Conservation (phyloP, 2,329 filamentous ascomycete genomes). For the Penicillium sp. region DNA sequence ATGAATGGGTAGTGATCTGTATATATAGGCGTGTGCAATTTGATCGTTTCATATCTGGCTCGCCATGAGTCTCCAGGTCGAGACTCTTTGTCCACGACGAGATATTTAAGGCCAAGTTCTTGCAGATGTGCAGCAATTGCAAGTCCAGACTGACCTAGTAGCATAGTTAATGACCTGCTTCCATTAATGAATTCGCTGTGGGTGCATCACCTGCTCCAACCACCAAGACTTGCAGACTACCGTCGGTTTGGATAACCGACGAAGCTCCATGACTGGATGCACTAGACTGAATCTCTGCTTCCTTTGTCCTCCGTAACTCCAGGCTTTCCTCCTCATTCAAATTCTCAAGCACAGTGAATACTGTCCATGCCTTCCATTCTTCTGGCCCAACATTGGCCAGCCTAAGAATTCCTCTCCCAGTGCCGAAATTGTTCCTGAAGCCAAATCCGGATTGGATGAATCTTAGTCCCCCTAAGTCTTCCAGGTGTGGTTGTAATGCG, state of each 20-base stretch:
- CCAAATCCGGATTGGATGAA: constrained; percentile 13
- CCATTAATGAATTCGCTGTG: background rate
- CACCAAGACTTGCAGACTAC: constrained; percentile 3
- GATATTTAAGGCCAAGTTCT: constrained; percentile 8
- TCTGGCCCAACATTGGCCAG: constrained; percentile 8
- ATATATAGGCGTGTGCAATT: constrained; percentile 2
- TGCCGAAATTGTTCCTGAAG: constrained; percentile 7
- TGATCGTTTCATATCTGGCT: constrained; percentile 6
- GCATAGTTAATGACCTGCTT: background rate
- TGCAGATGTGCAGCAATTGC: constrained; percentile 6
- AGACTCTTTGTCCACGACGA: constrained; percentile 10
- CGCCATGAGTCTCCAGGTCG: constrained; percentile 6
- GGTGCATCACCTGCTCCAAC: constrained; percentile 7
- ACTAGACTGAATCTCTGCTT: background rate
- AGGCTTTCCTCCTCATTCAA: no score
- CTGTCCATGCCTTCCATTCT: constrained; percentile 12
- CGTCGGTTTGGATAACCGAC: no score
- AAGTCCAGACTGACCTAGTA: constrained; percentile 9
- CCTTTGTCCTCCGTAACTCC: no score
- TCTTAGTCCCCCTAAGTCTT: background rate
- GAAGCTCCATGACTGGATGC: background rate
- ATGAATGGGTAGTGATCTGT: constrained; percentile 10
- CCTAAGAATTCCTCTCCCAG: constrained; percentile 5
- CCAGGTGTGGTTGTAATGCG: background rate
- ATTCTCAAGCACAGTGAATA: constrained; percentile 7